Evolutionary conservation across 768 basidiomycete genomes (phyloP), one percentile per base, ranked within the genome.

Genomic region (Trametes villosa): DNA sequence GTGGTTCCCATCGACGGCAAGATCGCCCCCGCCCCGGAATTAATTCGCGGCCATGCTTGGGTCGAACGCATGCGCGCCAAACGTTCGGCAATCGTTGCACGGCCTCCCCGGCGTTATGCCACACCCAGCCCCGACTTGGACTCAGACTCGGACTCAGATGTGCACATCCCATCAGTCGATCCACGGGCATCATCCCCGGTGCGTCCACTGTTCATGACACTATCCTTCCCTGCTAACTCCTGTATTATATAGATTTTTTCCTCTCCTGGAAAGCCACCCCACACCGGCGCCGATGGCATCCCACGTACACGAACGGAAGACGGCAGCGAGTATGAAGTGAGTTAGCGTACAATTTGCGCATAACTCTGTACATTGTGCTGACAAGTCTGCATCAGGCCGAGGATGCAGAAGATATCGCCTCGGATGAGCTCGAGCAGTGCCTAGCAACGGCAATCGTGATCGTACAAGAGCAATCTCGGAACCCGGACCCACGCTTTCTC

Each of bases 271-370:
- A 64, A 64, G 24, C 34, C 62, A 12, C 44, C 52, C 4, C 57
- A 29, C 4, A 63, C 62, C 11, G 62, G 62, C 2, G 34, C 17
- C 1, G 62, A 64, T 41, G 62, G 62, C 17, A 26, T 64, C 36
- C 15, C 15, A 4, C 36, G 36, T 18, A 38, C 36, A 18, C 36
- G 36, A 4, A 17, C 36, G 18, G 36, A 17, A 15, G 36, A 17
- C 15, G 36, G 36, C 15, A 17, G 8, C 6, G 36, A 17, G 8
- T 38, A 9, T 38, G 36, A 38, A 18, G 36, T 38, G 18, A 18
- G 42, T 12, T 5, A 12, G 42, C 40, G 9, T 44, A 24, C 6
- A 20, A 17, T 22, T 44, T 22, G 12, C n/a, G 22, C 9, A 20
- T 24, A 24, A 9, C n/a, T 12, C 22, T 15, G 18, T 38, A 34